A percentile compares a stretch with the other conserved stretches of the same genome.
These are phyloP conservation scores for Chalara sp. DNA, from an alignment of 2,329 filamentous ascomycete genomes.

Conservation along the genomic window DNA sequence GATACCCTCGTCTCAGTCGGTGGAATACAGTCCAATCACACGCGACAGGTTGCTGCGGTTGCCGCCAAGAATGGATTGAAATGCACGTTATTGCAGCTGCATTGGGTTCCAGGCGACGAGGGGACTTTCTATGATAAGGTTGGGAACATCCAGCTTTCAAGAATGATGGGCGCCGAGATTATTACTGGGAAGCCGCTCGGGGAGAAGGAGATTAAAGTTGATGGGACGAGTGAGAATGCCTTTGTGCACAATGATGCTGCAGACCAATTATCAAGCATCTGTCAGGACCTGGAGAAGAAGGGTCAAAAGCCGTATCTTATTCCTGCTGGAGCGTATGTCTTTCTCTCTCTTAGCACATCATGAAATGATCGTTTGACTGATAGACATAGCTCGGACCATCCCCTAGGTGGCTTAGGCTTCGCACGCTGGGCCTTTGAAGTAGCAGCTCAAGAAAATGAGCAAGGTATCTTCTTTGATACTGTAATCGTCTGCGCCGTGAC, in stretches of 20 bases:
- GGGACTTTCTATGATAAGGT: slow-evolving; percentile 47
- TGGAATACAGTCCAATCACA: slow-evolving; percentile 66
- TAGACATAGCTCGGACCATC: slow-evolving; percentile 48
- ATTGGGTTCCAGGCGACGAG: slow-evolving; percentile 49
- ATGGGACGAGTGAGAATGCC: background rate
- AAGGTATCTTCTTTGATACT: slow-evolving; percentile 60
- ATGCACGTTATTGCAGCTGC: slow-evolving; percentile 54
- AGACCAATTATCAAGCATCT: background rate
- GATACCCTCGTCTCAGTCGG: slow-evolving; percentile 62
- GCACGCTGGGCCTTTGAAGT: slow-evolving; percentile 67
- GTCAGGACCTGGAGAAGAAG: slow-evolving; percentile 23
- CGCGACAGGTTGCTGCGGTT: slow-evolving; percentile 58
- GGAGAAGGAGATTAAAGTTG: background rate
- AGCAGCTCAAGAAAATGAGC: slow-evolving; percentile 50
- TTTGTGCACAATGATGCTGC: background rate
- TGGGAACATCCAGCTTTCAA: slow-evolving; percentile 65
- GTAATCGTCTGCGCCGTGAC: slow-evolving; percentile 66
- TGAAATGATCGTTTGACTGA: background rate
- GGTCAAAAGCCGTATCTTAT: slow-evolving; percentile 63
- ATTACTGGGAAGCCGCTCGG: slow-evolving; percentile 21
- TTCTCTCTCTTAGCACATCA: background rate
- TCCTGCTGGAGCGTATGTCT: slow-evolving; percentile 53
- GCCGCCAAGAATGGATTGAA: slow-evolving; percentile 51
- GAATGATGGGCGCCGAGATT: slow-evolving; percentile 54
- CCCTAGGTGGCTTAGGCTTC: slow-evolving; percentile 63